Conservation (phyloP, 148 eudicot genomes). For the Agrostemma githago region DNA sequence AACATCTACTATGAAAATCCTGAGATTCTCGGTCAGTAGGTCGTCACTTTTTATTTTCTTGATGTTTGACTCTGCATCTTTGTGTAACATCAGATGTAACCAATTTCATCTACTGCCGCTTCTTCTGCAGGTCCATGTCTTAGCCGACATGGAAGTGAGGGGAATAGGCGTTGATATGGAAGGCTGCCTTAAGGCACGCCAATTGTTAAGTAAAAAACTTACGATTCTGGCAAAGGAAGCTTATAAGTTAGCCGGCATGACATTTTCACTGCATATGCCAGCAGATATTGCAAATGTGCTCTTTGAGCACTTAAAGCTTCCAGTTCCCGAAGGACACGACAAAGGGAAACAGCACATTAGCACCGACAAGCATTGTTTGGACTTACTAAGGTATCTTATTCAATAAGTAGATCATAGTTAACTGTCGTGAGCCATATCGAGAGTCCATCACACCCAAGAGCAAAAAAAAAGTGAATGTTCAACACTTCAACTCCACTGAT, state of each 20-base stretch:
- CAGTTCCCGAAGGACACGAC: constrained; percentile 66
- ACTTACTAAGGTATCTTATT: constrained; percentile 60
- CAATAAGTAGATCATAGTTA: too few species aligned
- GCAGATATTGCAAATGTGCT: constrained; percentile 97
- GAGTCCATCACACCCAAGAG: not conserved
- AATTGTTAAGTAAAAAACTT: constrained; percentile 69
- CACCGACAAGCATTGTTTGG: constrained; percentile 91
- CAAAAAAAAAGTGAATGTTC: not conserved
- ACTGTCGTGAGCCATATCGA: not conserved
- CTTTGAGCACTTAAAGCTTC: constrained; percentile 79
- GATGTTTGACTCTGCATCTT: not conserved
- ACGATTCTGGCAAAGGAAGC: constrained; percentile 87
- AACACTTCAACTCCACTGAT: not conserved
- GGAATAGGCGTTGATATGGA: constrained; percentile 99
- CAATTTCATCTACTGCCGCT: constrained; percentile 5
- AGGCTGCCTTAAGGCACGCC: constrained; percentile 79
- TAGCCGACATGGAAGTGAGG: constrained; percentile 89
- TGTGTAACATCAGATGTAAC: not conserved
- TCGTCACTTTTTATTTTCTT: not conserved
- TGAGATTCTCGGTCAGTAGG: not conserved
- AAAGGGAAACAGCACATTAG: constrained; percentile 83
- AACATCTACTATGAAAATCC: too few species aligned
- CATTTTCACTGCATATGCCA: constrained; percentile 75
- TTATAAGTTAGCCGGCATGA: constrained; percentile 75
- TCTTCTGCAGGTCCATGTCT: constrained; percentile 64